A percentile compares a stretch with the other conserved stretches of the same genome.
Conservation (phyloP, 2,329 filamentous ascomycete genomes). For the Penicillium italicum region DNA sequence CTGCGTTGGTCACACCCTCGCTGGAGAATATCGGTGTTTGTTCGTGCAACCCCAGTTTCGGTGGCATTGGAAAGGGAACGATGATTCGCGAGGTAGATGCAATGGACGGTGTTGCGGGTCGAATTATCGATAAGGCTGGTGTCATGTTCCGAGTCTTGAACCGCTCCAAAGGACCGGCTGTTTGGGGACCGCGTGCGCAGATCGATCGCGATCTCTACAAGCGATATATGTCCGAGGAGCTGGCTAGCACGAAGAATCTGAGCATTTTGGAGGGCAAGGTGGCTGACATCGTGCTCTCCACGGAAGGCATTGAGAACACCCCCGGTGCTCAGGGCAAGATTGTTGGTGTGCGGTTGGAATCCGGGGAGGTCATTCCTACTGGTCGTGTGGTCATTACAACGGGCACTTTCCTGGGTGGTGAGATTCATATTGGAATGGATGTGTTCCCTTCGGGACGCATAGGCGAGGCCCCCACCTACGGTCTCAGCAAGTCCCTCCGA, state of each 20-base stretch:
- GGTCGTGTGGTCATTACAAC: slow-evolving; percentile 89
- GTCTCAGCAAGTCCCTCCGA: slow-evolving; percentile 81
- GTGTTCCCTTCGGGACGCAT: slow-evolving; percentile 83
- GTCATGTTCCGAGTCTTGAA: slow-evolving; percentile 94
- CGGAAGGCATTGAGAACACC: slow-evolving; percentile 47
- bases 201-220: slow-evolving; percentile 90
- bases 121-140: slow-evolving; percentile 88
- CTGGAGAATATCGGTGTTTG: slow-evolving; percentile 87
- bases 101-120: slow-evolving; percentile 80
- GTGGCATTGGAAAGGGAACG: slow-evolving; percentile 96
- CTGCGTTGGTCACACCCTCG: slow-evolving; percentile 84
- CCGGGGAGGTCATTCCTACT: slow-evolving; percentile 77
- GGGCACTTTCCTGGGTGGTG: slow-evolving; percentile 89
- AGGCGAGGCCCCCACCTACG: slow-evolving; percentile 89
- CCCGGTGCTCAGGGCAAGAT: slow-evolving; percentile 65
- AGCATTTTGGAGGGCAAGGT: slow-evolving; percentile 82
- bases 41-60: slow-evolving; percentile 95
- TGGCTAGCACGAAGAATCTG: slow-evolving; percentile 72
- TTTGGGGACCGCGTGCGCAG: slow-evolving; percentile 95
- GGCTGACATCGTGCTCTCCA: slow-evolving; percentile 79
- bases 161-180: slow-evolving; percentile 82
- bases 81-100: slow-evolving; percentile 95
- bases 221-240: slow-evolving; percentile 83
- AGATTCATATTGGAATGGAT: slow-evolving; percentile 91
- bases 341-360: slow-evolving; percentile 79